A percentile compares a stretch with the other conserved stretches of the same genome.
Conservation (phyloP, 495 filamentous ascomycete genomes). For the Friedmanniomyces endolithicus region DNA sequence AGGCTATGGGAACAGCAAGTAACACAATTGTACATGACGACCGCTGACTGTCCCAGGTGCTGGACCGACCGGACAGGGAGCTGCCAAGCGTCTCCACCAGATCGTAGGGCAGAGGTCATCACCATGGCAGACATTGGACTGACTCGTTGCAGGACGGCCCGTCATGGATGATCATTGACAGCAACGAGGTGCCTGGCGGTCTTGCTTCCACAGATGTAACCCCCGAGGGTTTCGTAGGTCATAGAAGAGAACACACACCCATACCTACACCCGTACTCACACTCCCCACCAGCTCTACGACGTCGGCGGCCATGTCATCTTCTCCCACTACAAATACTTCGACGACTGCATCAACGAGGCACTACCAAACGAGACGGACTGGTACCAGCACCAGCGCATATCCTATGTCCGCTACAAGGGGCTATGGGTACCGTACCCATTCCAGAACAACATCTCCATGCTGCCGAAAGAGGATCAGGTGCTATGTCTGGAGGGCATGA, state of each 20-base stretch:
- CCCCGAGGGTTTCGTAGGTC: slow-evolving; percentile 90
- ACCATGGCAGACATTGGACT: background rate
- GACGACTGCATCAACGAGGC: slow-evolving; percentile 97
- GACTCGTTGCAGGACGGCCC: slow-evolving; percentile 51
- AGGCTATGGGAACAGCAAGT: background rate
- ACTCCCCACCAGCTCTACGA: slow-evolving; percentile 67
- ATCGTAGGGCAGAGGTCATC: slow-evolving; percentile 47
- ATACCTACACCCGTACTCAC: slow-evolving; percentile 17
- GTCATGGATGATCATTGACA: slow-evolving; percentile 93
- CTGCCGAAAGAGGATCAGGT: slow-evolving; percentile 95
- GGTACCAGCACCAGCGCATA: slow-evolving; percentile 96
- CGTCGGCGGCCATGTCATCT: slow-evolving; percentile 98
- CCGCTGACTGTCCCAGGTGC: slow-evolving; percentile 37
- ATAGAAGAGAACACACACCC: background rate
- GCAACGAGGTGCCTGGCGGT: slow-evolving; percentile 86
- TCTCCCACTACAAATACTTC: slow-evolving; percentile 99
- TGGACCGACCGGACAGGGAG: slow-evolving; percentile 91
- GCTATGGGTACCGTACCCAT: slow-evolving; percentile 95
- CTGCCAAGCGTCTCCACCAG: slow-evolving; percentile 94
- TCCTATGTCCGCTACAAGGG: slow-evolving; percentile 96
- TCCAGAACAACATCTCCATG: slow-evolving; percentile 99
- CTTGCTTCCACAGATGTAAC: slow-evolving; percentile 95
- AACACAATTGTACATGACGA: background rate
- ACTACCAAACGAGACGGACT: slow-evolving; percentile 82
- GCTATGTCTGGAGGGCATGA: slow-evolving; percentile 89